These are phyloP conservation scores for Gloeophyllum trabeum DNA, from an alignment of 768 basidiomycete genomes.

Conservation along the genomic window DNA sequence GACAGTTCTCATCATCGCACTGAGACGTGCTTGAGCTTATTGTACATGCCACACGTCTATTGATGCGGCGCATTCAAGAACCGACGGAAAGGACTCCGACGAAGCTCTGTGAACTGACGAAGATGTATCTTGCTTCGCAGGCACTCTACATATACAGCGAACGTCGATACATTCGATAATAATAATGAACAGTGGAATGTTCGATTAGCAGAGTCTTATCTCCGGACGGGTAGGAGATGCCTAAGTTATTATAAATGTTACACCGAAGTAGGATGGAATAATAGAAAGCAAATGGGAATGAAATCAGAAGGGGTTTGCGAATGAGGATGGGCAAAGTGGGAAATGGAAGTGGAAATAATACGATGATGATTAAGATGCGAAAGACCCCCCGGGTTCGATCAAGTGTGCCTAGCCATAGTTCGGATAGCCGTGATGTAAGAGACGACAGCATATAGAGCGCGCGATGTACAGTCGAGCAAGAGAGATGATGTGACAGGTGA, in stretches of 20 bases:
- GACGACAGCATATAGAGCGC: not conserved
- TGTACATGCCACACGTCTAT: too few relatives aligned
- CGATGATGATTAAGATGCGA: not conserved
- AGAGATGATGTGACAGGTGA: too few relatives aligned
- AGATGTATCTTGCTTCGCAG: not conserved
- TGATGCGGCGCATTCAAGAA: too few relatives aligned
- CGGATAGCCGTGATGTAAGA: not conserved
- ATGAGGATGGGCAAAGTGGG: not conserved
- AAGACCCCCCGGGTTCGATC: not conserved
- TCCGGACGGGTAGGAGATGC: not conserved
- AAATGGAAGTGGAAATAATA: too few relatives aligned
- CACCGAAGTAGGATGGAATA: not conserved
- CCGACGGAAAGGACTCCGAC: too few relatives aligned
- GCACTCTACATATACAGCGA: not conserved
- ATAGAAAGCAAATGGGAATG: not conserved
- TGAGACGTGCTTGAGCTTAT: too few relatives aligned
- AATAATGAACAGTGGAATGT: not conserved
- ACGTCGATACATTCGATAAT: not conserved
- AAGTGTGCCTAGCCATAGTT: not conserved
- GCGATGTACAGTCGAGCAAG: not conserved
- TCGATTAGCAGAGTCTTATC: not conserved
- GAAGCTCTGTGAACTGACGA: too few relatives aligned
- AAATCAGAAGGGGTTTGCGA: not conserved
- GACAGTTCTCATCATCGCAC: too few relatives aligned
- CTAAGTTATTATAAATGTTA: constrained; percentile 14